Base-by-base conservation (phyloP, 352 stramenopile species). In the Plasmopara muralis region DNA sequence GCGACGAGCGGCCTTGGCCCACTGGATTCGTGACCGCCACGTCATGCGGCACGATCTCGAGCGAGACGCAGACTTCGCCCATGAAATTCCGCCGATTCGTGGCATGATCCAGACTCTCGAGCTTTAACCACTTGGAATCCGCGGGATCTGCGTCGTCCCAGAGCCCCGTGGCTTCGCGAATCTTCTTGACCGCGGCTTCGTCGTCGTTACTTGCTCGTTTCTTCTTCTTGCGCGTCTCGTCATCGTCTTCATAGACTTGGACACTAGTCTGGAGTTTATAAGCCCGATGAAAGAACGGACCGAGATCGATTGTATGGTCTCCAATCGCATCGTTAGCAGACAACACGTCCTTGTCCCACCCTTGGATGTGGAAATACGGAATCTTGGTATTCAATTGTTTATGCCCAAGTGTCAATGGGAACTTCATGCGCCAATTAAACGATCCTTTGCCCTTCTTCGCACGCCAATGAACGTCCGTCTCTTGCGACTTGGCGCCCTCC, bases 341-440 rank as follows among this genome's bases (percentile, higher is more conserved):
- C 29, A 97, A 72, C 28, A 97, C 67, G 54, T 98, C 92, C 63
- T 96, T 92, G 63, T 98, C 92, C 92, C 92, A 98, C 38, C 92
- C 81, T 56, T 97, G 89, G 29, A 97, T 73, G 54, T 96, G 85
- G 55, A 97, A 93, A 61, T 97, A 96, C 31, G 88, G 85, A 31
- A 93, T 93, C 68, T 97, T 96, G 29, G 77, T 87, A 62, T 93
- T 89, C 9, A 65, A 65, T 55, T 90, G 75, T 53, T 93, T 90
- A 62, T 90, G 79, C 1, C 79, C 79, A 0, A 97, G 62, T n/a
- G 78, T 72, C 20, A 97, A 78, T 6, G 84, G 76, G 64, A 97
- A 97, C 66, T 97, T 96, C 70, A 98, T 89, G 33, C 92, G 86
- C 85, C 89, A 98, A 68, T 98, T 98, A 60, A 93, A 98, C 28